A percentile compares a stretch with the other conserved stretches of the same genome.
These are phyloP conservation scores for Scutellaria galericulata DNA, from an alignment of 257 asterid genomes.

Conservation along the genomic window DNA sequence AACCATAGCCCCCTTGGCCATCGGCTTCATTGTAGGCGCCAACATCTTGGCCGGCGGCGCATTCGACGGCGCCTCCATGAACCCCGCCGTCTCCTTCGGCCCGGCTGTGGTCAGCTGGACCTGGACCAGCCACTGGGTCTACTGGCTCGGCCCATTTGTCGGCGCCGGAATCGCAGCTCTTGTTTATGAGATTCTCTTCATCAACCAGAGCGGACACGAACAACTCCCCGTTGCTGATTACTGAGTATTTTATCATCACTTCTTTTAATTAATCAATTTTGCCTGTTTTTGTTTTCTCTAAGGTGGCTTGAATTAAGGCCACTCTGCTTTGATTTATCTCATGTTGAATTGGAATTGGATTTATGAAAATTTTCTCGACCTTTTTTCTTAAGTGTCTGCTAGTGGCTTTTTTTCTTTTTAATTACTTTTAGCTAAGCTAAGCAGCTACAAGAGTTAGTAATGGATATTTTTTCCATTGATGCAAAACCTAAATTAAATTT, in stretches of 20 bases:
- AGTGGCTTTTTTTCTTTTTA: no score
- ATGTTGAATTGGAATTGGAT: no score
- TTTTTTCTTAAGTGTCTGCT: no score
- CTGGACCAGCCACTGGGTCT: slow-evolving; percentile 76
- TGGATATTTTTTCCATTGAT: no score
- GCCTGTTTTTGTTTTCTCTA: not conserved
- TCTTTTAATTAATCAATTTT: not conserved
- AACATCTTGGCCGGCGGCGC: slow-evolving; percentile 85
- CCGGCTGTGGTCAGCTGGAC: slow-evolving; percentile 83
- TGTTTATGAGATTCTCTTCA: slow-evolving; percentile 62
- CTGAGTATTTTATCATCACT: slow-evolving; percentile 6
- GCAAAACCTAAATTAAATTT: no score
- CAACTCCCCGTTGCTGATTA: slow-evolving; percentile 58
- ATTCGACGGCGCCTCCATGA: slow-evolving; percentile 76
- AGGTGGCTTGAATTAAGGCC: not conserved
- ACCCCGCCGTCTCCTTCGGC: slow-evolving; percentile 83
- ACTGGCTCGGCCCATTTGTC: slow-evolving; percentile 74
- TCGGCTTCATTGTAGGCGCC: slow-evolving; percentile 82
- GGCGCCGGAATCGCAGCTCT: slow-evolving; percentile 74
- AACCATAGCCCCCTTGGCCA: slow-evolving; percentile 72
- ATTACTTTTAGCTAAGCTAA: no score
- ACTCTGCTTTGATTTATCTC: no score
- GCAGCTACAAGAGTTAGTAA: no score
- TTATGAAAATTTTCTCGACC: no score
- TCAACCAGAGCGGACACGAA: slow-evolving; percentile 51